These are phyloP conservation scores for Linum trigynum DNA, from an alignment of 345 rosid species.

Conservation along the genomic window DNA sequence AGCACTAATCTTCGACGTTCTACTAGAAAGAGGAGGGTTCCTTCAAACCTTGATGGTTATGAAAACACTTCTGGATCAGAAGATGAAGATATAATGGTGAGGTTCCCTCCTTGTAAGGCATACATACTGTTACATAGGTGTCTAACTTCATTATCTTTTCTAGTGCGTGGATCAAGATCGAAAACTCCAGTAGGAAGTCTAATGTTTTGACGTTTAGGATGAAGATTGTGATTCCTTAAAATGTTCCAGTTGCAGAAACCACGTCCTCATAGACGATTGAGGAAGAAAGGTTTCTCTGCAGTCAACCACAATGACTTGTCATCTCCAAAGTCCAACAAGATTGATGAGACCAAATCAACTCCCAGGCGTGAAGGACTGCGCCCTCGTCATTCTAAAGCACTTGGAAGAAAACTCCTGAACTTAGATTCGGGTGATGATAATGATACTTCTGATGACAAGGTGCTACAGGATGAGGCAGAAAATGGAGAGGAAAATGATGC, in stretches of 20 bases:
- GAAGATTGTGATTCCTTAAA: conserved; percentile 3
- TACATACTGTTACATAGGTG: neutral
- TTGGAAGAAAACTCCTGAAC: conserved; percentile 39
- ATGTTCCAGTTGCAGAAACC: conserved; percentile 46
- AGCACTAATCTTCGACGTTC: conserved; percentile 90
- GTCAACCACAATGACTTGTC: conserved; percentile 48
- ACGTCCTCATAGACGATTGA: conserved; percentile 35
- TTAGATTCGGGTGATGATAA: conserved; percentile 58
- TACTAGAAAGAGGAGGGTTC: conserved; percentile 75
- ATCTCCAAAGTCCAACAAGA: conserved; percentile 49
- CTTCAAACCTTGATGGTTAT: conserved; percentile 73
- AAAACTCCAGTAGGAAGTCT: neutral
- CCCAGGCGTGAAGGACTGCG: conserved; percentile 99
- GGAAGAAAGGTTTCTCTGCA: conserved; percentile 50
- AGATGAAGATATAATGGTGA: conserved; percentile 91
- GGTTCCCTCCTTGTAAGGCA: conserved; percentile 16
- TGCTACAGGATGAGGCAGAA: conserved; percentile 68
- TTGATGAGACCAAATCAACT: conserved; percentile 36
- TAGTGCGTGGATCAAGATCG: neutral
- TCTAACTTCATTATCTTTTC: conserved; percentile 5
- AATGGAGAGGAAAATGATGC: conserved; percentile 71
- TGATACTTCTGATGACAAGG: conserved; percentile 72
- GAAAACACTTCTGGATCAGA: conserved; percentile 90
- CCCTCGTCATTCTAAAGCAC: conserved; percentile 69
- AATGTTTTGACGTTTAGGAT: neutral